Conservation (phyloP, 768 basidiomycete genomes). For the Mycena indigotica region DNA sequence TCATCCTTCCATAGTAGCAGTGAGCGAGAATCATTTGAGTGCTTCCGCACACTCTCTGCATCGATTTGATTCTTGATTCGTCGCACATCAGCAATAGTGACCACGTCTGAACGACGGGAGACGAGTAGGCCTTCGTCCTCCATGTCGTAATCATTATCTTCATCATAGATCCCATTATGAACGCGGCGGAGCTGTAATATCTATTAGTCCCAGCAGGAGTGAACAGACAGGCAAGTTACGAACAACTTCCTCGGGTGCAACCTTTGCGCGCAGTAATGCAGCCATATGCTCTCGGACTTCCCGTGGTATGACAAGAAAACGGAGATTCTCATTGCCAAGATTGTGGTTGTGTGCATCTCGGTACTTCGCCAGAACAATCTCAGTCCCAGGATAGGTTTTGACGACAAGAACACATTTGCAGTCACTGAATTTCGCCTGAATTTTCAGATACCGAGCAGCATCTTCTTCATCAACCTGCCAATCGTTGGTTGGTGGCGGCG, state of each 20-base stretch:
- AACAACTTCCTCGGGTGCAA: neutral
- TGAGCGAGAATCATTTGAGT: constrained; percentile 3
- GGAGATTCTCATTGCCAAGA: neutral
- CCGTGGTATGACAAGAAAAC: too few relatives aligned
- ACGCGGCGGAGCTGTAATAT: neutral
- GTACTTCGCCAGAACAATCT: neutral
- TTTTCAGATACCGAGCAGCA: too few relatives aligned
- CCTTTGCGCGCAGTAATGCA: neutral
- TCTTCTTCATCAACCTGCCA: too few relatives aligned
- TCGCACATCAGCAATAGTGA: constrained; percentile 3
- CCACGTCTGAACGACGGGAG: neutral
- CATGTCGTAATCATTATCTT: neutral
- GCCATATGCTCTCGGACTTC: neutral
- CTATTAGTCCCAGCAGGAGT: neutral
- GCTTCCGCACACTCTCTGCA: neutral
- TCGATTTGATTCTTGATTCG: neutral
- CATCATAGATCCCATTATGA: neutral
- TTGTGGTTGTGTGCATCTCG: neutral
- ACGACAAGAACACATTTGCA: neutral
- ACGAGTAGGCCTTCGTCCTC: neutral
- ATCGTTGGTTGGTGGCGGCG: too few relatives aligned
- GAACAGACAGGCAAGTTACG: neutral
- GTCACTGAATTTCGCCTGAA: neutral
- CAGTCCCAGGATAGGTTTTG: neutral
- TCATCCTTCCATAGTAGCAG: constrained; percentile 1